Base-by-base conservation (phyloP, 2,329 filamentous ascomycete genomes). In the Colletotrichum sp. region DNA sequence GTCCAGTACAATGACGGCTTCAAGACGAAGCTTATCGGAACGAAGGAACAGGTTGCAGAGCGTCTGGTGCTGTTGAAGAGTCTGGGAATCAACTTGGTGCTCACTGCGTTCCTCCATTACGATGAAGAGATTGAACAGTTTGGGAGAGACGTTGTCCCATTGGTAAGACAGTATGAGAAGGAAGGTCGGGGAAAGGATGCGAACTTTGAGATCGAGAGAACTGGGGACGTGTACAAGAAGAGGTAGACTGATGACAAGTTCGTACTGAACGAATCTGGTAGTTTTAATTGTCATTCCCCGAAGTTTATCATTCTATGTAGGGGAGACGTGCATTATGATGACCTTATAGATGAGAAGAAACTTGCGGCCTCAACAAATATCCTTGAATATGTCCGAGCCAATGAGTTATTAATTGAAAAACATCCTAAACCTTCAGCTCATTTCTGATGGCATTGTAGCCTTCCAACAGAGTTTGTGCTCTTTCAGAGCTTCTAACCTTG, bases 1-100 rank as follows among this genome's bases (percentile, higher is more conserved):
- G 87, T 90, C 34, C 89, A 90, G 81, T 90, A 90, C 77, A 90
- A 90, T 62, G 88, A 90, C 79, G 89, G 89, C 3, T 90, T 90
- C 81, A 90, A 90, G 82, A 89, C 88, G 5, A 90, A 89, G 80
- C 79, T 90, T 30, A 89, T 90, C 59, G 88, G 88, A 1, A 89
- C 88, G 1, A 87, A 86, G 76, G 86, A 89, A 79, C 88, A 89
- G 79, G 87, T 90, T 65, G 88, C 87, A 0, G 88, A 90, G 76
- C 81, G 88, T 6, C 88, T 90, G 48, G 76, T 89, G 48, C 75
- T 90, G 77, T 78, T 89, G 70, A 86, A 90, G 85, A 85, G 84
- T 77, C 74, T 89, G 74, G 82, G 85, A 2, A 82, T 86, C 16
- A 81, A 87, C 75, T 83, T 90, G 64, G 78, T 86, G 71, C 72